These are phyloP conservation scores for Mortierella sp. DNA, from an alignment of 371 early-diverging fungal species.

Conservation along the genomic window DNA sequence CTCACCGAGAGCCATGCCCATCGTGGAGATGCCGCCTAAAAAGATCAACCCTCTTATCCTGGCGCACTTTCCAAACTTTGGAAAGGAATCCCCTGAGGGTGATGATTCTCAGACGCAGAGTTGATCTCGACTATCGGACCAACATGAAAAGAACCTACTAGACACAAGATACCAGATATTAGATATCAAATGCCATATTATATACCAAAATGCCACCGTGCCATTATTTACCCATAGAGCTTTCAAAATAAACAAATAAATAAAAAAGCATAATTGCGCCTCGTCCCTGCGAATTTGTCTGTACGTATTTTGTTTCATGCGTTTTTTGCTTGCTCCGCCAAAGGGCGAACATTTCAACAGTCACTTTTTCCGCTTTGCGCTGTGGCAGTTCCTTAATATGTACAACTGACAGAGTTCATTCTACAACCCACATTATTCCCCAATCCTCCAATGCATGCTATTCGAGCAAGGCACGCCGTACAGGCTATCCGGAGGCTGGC, in stretches of 20 bases:
- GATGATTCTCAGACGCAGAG: slow-evolving; percentile 2
- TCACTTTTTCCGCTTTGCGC: not conserved
- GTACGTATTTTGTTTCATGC: too few species aligned
- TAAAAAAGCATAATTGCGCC: not conserved
- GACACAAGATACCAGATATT: too few species aligned
- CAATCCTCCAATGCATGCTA: slow-evolving; percentile 14
- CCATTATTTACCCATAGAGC: too few species aligned
- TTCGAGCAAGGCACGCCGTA: slow-evolving; percentile 18
- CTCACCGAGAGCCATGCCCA: slow-evolving; percentile 40
- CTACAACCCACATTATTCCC: not conserved
- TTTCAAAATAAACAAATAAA: not conserved
- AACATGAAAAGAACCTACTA: too few species aligned
- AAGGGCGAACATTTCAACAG: not conserved
- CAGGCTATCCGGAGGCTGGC: not conserved
- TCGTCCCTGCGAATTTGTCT: too few species aligned
- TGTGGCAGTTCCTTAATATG: not conserved
- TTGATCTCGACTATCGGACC: not conserved
- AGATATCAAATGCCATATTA: too few species aligned
- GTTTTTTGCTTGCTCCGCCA: not conserved
- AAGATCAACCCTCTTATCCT: slow-evolving; percentile 53
- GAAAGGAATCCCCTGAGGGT: slow-evolving; percentile 13
- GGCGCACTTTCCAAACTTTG: slow-evolving; percentile 43
- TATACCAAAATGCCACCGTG: not conserved
- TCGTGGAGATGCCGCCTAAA: slow-evolving; percentile 49
- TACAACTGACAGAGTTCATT: not conserved